Evolutionary conservation across 2,329 filamentous ascomycete species (phyloP).

Genomic region (Pseudocercospora cruenta): DNA sequence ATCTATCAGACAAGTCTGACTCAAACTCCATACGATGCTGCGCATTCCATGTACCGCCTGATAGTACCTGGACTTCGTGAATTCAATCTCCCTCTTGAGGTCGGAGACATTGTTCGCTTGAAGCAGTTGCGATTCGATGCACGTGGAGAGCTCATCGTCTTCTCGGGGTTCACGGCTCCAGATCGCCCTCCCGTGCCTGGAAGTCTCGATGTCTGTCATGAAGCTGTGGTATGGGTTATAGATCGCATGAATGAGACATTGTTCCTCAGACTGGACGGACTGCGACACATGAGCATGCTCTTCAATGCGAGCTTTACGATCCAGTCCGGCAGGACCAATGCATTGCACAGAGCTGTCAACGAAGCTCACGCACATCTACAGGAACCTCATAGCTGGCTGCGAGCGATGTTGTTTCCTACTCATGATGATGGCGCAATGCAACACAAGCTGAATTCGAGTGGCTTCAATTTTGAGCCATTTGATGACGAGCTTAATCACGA

Average conservation of each 20-base stretch:
- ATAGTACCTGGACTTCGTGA: slow-evolving; percentile 32
- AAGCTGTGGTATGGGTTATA: slow-evolving; percentile 31
- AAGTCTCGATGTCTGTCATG: slow-evolving; percentile 20
- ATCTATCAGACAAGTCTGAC: slow-evolving; percentile 23
- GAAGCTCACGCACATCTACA: slow-evolving; percentile 14
- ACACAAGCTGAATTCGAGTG: slow-evolving; percentile 41
- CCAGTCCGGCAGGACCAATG: slow-evolving; percentile 23
- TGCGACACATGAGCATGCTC: slow-evolving; percentile 19
- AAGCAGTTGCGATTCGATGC: slow-evolving; percentile 29
- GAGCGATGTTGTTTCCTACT: slow-evolving; percentile 50
- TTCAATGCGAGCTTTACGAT: slow-evolving; percentile 31
- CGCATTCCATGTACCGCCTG: slow-evolving; percentile 21
- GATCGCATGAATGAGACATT: slow-evolving; percentile 30
- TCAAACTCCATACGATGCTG: slow-evolving; percentile 16
- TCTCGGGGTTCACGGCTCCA: slow-evolving; percentile 7
- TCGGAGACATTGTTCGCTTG: slow-evolving; percentile 30
- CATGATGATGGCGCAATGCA: slow-evolving; percentile 44
- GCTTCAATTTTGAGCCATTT: slow-evolving; percentile 41
- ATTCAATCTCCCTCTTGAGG: slow-evolving; percentile 27
- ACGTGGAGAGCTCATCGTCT: slow-evolving; percentile 10
- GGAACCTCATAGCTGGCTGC: slow-evolving; percentile 35
- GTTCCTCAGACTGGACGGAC: slow-evolving; percentile 23
- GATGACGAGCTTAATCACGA: slow-evolving; percentile 53
- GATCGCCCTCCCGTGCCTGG: slow-evolving; percentile 3
- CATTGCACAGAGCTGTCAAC: slow-evolving; percentile 18